A percentile compares a stretch with the other conserved stretches of the same genome.
These are phyloP conservation scores for Didymella glomerata DNA, from an alignment of 2,329 filamentous ascomycete species.

Conservation along the genomic window DNA sequence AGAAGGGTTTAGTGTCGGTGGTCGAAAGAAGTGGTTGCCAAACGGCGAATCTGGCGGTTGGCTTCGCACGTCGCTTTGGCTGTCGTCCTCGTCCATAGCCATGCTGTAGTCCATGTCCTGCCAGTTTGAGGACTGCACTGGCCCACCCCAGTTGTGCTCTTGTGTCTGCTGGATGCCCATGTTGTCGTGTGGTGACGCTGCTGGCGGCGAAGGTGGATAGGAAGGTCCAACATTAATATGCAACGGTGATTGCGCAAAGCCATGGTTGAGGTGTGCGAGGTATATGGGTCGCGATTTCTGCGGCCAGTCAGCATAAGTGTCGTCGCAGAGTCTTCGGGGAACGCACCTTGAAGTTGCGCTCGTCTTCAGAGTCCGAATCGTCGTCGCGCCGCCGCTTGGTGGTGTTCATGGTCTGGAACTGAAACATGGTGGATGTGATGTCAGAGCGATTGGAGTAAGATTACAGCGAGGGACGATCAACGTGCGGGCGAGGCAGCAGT, in stretches of 20 bases:
- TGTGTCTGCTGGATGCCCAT: slow-evolving; percentile 24
- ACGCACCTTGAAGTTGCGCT: slow-evolving; percentile 44
- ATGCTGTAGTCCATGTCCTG: slow-evolving; percentile 44
- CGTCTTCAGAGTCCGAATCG: slow-evolving; percentile 46
- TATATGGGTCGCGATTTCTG: slow-evolving; percentile 45
- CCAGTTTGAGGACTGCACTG: slow-evolving; percentile 34
- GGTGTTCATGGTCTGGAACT: slow-evolving; percentile 38
- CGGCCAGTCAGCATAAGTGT: slow-evolving; percentile 14
- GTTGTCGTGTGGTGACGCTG: slow-evolving; percentile 34
- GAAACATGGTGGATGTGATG: slow-evolving; percentile 38
- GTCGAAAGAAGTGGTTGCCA: slow-evolving; percentile 41
- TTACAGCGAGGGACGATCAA: slow-evolving; percentile 33
- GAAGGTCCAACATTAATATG: slow-evolving; percentile 37
- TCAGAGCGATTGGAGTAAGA: slow-evolving; percentile 13
- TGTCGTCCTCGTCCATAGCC: slow-evolving; percentile 50
- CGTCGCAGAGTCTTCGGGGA: not conserved
- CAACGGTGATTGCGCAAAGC: slow-evolving; percentile 28
- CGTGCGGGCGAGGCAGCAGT: slow-evolving; percentile 29
- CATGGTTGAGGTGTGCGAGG: slow-evolving; percentile 31
- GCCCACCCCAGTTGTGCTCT: slow-evolving; percentile 21
- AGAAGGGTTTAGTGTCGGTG: slow-evolving; percentile 46
- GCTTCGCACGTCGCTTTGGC: slow-evolving; percentile 44
- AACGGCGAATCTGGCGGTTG: slow-evolving; percentile 49
- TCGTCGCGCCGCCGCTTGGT: slow-evolving; percentile 47
- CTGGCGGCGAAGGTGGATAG: slow-evolving; percentile 41